phyloP scores from a whole-genome alignment of 2,329 filamentous ascomycete species.

The Seiridium unicorne region DNA sequence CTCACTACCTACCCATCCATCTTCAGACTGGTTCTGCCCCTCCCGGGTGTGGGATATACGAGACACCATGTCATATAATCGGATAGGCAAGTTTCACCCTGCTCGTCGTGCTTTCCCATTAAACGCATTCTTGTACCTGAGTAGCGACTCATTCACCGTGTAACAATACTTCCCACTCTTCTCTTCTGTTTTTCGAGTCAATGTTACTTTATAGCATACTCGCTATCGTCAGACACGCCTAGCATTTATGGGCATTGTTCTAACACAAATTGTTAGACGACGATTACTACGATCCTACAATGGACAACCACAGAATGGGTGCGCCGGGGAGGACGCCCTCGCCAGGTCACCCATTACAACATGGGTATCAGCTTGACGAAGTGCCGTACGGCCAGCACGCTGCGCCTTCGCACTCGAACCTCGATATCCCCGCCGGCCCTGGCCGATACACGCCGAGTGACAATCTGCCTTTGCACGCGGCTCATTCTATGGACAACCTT shows the following conservation, averaged over 20 bases:
- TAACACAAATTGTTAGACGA: constrained; percentile 43
- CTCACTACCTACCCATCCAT: neutral
- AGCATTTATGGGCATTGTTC: constrained; percentile 16
- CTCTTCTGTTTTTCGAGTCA: too few relatives aligned
- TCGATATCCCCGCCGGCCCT: constrained; percentile 69
- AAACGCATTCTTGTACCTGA: neutral
- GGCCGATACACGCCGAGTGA: constrained; percentile 64
- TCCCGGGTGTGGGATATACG: constrained; percentile 1
- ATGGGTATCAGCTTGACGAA: constrained; percentile 82
- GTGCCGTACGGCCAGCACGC: constrained; percentile 59
- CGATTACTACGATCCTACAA: constrained; percentile 58
- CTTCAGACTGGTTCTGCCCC: neutral
- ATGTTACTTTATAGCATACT: neutral
- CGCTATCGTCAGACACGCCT: constrained; percentile 5
- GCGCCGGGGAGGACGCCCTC: constrained; percentile 66
- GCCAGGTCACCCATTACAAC: constrained; percentile 69
- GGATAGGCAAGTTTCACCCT: constrained; percentile 53
- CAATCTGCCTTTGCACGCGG: constrained; percentile 78
- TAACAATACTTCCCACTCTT: neutral
- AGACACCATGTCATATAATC: constrained; percentile 69
- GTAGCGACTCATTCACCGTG: neutral
- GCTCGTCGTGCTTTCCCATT: constrained; percentile 13
- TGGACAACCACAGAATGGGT: constrained; percentile 45
- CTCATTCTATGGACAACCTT: constrained; percentile 56
- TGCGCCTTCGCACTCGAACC: constrained; percentile 33